Base-by-base conservation (phyloP, 352 stramenopile species). In the Pythium aphanidermatum region DNA sequence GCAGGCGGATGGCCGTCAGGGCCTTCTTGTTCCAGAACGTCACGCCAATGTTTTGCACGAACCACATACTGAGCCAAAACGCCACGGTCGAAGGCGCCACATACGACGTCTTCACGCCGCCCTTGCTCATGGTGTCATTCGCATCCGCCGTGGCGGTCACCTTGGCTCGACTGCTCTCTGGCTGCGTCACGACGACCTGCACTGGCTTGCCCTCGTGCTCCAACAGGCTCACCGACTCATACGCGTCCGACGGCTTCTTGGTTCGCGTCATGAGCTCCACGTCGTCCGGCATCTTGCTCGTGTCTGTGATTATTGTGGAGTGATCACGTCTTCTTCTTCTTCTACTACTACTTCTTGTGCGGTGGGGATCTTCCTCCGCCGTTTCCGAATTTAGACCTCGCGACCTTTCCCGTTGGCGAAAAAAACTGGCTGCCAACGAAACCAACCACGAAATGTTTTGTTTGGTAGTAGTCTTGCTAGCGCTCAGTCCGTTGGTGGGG, bases 1-100 rank as follows among this genome's bases (percentile, higher is more conserved):
- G 79, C 21, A 92, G 58, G 0, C 71, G 70, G 42, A 89, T 54
- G 24, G 67, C 58, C 21, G 50, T 74, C 50, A 97, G 75, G 29
- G 86, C 85, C 52, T 93, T 92, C 63, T 98, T 98, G 77, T 98
- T 98, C 60, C 96, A 84, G 46, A 98, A 90, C 0, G 92, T 98
- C 26, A 98, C 83, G 52, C 83, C 75, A 33, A 97, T 91, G 65
- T 98, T 98, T 62, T 96, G 91, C 10, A 76, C 53, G 49, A 94
- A 94, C 79, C 79, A 91, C 68, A 90, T 85, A 17, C 60, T 68
- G 57, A 92, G 80, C 80, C 80, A 92, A 48, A 92, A 86, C 33
- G 76, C 50, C 5, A 87, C 76, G 27, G 76, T 75, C 25, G 73
- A 78, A 23, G 66, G 56, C 12, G 72, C 35, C 16, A 90, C 73